phyloP scores from a whole-genome alignment of 1,284 basidiomycete genomes.

The Puccinia brachypodii region DNA sequence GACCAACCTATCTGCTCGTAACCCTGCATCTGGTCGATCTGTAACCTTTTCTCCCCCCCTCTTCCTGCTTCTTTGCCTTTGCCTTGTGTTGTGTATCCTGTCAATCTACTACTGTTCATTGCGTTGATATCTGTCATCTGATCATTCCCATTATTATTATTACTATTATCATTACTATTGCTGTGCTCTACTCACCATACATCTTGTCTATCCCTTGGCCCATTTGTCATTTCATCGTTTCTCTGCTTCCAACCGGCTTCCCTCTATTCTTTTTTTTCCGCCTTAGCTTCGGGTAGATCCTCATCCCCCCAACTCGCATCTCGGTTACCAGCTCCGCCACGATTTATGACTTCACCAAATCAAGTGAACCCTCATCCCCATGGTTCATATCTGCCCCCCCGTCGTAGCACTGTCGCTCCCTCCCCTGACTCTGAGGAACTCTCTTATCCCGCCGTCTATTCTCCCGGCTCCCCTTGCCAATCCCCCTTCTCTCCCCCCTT shows the following conservation, averaged over 20 bases:
- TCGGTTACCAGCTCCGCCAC: slow-evolving; percentile 6
- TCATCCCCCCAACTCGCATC: not conserved
- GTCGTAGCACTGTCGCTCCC: not conserved
- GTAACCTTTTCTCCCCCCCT: too few species aligned
- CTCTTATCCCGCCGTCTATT: not conserved
- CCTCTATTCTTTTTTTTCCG: not conserved
- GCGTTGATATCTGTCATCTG: not conserved
- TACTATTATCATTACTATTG: too few species aligned
- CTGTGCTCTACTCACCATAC: too few species aligned
- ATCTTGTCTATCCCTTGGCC: not conserved
- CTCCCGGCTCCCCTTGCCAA: not conserved
- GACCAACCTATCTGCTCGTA: not conserved
- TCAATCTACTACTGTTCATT: not conserved
- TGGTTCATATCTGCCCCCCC: slow-evolving; percentile 14
- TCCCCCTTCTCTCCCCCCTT: not conserved
- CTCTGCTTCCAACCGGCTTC: not conserved
- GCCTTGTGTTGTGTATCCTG: too few species aligned
- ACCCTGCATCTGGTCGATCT: not conserved
- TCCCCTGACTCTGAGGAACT: slow-evolving; percentile 11
- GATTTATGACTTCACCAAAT: not conserved
- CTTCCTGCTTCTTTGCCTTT: not conserved
- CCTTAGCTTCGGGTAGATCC: not conserved
- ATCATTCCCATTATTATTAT: not conserved
- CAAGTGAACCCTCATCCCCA: not conserved
- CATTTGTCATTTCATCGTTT: not conserved